Evolutionary conservation across 148 eudicot genomes (phyloP).

Genomic region (Tetragonia tetragonoides): DNA sequence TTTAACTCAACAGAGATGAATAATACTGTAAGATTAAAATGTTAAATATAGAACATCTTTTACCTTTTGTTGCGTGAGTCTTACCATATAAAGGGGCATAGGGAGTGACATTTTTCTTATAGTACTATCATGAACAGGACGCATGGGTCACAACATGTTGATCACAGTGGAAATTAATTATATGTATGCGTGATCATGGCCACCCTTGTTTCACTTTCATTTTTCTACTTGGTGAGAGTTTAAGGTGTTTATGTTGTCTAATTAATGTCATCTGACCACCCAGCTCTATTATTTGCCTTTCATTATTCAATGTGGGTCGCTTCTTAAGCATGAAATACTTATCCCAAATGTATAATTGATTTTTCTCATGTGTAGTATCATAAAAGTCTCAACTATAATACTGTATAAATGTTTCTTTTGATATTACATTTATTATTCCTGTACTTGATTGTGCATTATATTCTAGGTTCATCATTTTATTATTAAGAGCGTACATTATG

Average conservation of each 20-base stretch:
- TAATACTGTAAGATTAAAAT: too few relatives aligned
- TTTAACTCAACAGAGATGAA: too few relatives aligned
- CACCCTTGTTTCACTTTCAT: background rate
- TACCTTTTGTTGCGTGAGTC: too few relatives aligned
- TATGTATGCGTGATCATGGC: background rate
- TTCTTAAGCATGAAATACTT: constrained; percentile 7
- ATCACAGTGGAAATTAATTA: background rate
- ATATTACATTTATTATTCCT: background rate
- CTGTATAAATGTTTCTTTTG: background rate
- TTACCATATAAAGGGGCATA: too few relatives aligned
- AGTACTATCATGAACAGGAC: background rate
- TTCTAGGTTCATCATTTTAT: constrained; percentile 1
- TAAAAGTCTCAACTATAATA: background rate
- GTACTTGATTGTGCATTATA: background rate
- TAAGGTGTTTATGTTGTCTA: constrained; percentile 19
- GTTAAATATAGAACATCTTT: too few relatives aligned
- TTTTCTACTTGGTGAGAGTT: background rate
- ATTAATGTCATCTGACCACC: constrained; percentile 25
- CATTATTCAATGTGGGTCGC: constrained; percentile 26
- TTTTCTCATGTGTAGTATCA: too few relatives aligned
- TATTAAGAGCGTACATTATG: constrained; percentile 1
- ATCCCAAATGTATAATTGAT: background rate
- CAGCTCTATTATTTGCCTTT: constrained; percentile 12
- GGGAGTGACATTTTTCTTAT: too few relatives aligned
- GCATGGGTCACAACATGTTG: background rate